phyloP scores from a whole-genome alignment of 495 filamentous ascomycete species.

The Antarctomyces pellizariae region DNA sequence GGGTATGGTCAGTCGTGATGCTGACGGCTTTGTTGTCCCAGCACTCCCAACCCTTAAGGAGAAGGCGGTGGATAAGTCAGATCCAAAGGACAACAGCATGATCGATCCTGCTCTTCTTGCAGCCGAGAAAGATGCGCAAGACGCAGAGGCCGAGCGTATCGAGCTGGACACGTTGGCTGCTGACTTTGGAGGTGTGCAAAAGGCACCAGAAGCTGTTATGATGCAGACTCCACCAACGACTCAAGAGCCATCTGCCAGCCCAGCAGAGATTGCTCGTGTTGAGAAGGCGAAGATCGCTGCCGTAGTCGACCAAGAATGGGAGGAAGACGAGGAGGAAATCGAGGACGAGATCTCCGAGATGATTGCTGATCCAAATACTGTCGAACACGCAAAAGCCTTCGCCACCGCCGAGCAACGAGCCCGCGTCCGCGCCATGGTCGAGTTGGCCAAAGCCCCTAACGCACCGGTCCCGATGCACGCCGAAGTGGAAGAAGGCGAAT shows the following conservation, averaged over 20 bases:
- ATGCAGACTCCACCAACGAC: slow-evolving; percentile 2
- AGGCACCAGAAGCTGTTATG: neutral
- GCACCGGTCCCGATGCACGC: slow-evolving; percentile 20
- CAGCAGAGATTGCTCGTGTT: neutral
- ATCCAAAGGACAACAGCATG: no score
- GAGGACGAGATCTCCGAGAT: slow-evolving; percentile 25
- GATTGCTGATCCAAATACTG: slow-evolving; percentile 22
- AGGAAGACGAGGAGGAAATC: slow-evolving; percentile 21
- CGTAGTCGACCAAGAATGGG: slow-evolving; percentile 27
- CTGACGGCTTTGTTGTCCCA: slow-evolving; percentile 31
- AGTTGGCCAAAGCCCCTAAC: slow-evolving; percentile 10
- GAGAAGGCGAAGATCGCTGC: no score
- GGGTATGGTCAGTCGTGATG: slow-evolving; percentile 18
- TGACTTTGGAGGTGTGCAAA: slow-evolving; percentile 3
- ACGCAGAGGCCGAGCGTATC: slow-evolving; percentile 1
- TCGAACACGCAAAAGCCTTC: slow-evolving; percentile 21
- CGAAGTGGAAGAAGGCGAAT: slow-evolving; percentile 51
- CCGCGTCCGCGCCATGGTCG: slow-evolving; percentile 14
- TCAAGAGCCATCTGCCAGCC: no score
- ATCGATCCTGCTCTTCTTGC: no score
- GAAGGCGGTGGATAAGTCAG: slow-evolving; percentile 14
- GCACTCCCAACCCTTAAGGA: slow-evolving; percentile 5
- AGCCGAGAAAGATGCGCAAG: slow-evolving; percentile 1
- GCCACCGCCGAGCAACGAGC: slow-evolving; percentile 18
- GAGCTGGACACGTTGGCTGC: slow-evolving; percentile 2